Conservation (phyloP, 345 rosid genomes). For the Rhodamnia rubescens region DNA sequence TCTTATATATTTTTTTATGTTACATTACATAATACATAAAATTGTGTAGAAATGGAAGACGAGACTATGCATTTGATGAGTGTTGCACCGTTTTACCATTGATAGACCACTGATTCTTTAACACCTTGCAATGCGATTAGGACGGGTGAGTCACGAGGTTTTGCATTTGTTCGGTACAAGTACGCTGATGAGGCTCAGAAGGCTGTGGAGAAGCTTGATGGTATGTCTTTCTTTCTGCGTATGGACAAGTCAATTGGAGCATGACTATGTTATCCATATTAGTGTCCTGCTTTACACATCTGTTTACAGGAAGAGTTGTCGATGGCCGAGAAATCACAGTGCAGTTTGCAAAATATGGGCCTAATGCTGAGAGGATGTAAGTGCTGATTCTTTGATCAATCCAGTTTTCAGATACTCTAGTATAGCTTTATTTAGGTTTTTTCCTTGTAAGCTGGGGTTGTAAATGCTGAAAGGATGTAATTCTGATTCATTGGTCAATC, state of each 20-base stretch:
- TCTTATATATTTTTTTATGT: background rate
- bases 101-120: background rate
- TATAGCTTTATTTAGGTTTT: background rate
- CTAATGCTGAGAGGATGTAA: constrained; percentile 94
- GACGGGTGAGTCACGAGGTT: constrained; percentile 61
- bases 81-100: background rate
- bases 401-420: background rate
- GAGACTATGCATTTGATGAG: background rate
- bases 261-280: background rate
- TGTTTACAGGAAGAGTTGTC: constrained; percentile 68
- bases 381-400: constrained; percentile 4
- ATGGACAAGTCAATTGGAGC: background rate
- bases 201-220: constrained; percentile 63
- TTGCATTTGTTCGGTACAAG: constrained; percentile 62
- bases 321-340: constrained; percentile 98
- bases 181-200: constrained; percentile 63
- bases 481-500: background rate
- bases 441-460: background rate
- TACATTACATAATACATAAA: background rate
- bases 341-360: constrained; percentile 95
- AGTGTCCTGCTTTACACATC: background rate
- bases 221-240: constrained; percentile 5
- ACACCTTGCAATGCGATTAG: constrained; percentile 6
- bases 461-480: background rate
- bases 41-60: background rate